A percentile compares a stretch with the other conserved stretches of the same genome.
phyloP scores from a whole-genome alignment of 1,284 basidiomycete species.

The Apiotrichum gracile region DNA sequence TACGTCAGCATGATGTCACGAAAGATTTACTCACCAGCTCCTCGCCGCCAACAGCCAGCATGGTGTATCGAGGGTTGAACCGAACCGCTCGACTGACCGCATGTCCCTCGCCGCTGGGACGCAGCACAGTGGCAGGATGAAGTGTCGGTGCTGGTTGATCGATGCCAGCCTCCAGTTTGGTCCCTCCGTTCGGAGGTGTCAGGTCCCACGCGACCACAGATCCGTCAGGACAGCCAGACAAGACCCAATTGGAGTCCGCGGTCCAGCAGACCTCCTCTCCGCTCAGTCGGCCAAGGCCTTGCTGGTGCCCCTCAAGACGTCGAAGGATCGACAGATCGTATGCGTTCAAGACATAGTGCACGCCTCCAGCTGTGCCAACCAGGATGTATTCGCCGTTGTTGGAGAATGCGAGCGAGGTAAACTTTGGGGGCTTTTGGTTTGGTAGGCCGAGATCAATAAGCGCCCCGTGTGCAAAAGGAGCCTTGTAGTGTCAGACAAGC shows the following conservation, averaged over 20 bases:
- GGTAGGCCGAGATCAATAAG: constrained; percentile 73
- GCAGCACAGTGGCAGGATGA: constrained; percentile 55
- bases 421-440: constrained; percentile 69
- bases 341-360: constrained; percentile 87
- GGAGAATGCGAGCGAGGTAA: constrained; percentile 87
- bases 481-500: constrained; percentile 38
- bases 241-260: constrained; percentile 78
- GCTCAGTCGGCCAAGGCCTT: constrained; percentile 73
- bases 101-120: constrained; percentile 53
- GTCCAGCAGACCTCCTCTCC: constrained; percentile 90
- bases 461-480: constrained; percentile 71
- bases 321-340: constrained; percentile 75
- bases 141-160: constrained; percentile 55
- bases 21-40: constrained; percentile 51
- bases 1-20: neutral
- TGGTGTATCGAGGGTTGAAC: constrained; percentile 81
- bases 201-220: constrained; percentile 72
- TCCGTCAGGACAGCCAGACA: constrained; percentile 69
- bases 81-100: constrained; percentile 72
- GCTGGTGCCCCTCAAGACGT: constrained; percentile 68
- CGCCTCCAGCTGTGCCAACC: constrained; percentile 84
- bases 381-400: constrained; percentile 84
- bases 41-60: constrained; percentile 78
- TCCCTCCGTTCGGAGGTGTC: constrained; percentile 36
- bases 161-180: neutral